Percentiles rank a stretch among this genome's conserved stretches.
Evolutionary conservation across 805 yeast species (phyloP).

Genomic region (Candida incommunis): DNA sequence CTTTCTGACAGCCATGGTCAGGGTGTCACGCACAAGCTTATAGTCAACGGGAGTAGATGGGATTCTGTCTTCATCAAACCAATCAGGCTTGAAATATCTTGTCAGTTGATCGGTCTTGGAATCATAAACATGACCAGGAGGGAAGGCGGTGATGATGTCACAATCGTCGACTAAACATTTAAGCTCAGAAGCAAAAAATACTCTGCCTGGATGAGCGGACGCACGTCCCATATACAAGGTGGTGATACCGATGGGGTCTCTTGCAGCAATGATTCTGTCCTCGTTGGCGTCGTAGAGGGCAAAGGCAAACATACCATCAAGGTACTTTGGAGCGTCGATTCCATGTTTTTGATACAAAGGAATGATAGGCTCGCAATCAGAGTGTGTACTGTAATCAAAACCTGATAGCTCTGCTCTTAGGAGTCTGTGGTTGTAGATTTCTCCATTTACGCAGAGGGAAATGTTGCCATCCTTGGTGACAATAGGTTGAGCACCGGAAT

Average conservation of each 20-base stretch:
- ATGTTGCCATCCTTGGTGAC: slow-evolving; percentile 61
- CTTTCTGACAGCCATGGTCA: slow-evolving; percentile 95
- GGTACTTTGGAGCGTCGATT: slow-evolving; percentile 75
- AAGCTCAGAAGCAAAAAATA: slow-evolving; percentile 86
- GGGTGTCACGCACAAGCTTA: slow-evolving; percentile 54
- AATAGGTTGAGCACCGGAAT: slow-evolving; percentile 97
- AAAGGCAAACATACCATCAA: slow-evolving; percentile 98
- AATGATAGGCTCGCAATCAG: slow-evolving; percentile 96
- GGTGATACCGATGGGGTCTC: slow-evolving; percentile 97
- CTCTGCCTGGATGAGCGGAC: slow-evolving; percentile 50
- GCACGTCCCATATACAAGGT: slow-evolving; percentile 91
- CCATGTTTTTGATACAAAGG: slow-evolving; percentile 83
- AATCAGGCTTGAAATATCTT: slow-evolving; percentile 80
- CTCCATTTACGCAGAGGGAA: slow-evolving; percentile 87
- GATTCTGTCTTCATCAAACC: slow-evolving; percentile 78
- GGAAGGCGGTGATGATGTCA: slow-evolving; percentile 86
- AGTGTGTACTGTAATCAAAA: slow-evolving; percentile 69
- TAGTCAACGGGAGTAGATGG: slow-evolving; percentile 71
- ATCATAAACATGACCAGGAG: slow-evolving; percentile 97
- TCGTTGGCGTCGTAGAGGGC: slow-evolving; percentile 70
- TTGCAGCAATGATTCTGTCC: slow-evolving; percentile 88
- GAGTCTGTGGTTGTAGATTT: slow-evolving; percentile 91
- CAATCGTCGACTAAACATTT: slow-evolving; percentile 91
- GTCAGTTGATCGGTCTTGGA: slow-evolving; percentile 74
- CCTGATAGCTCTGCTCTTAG: slow-evolving; percentile 62